A percentile compares a stretch with the other conserved stretches of the same genome.
phyloP scores from a whole-genome alignment of 306 rosid species.

The Begonia peltatifolia region DNA sequence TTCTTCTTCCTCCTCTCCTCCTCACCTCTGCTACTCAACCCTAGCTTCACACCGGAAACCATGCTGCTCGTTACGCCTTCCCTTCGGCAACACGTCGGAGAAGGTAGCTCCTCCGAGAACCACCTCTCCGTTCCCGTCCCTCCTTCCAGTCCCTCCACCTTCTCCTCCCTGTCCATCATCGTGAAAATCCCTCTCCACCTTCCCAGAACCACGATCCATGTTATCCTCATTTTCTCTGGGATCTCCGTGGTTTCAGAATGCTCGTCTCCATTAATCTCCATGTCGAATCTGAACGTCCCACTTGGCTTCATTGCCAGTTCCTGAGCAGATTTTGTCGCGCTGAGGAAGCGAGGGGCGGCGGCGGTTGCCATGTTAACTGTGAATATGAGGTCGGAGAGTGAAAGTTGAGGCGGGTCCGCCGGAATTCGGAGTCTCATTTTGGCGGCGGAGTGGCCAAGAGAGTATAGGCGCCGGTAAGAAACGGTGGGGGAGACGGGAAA shows the following conservation, averaged over 20 bases:
- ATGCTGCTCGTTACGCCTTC: conserved; percentile 24
- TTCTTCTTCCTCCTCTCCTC: conserved; percentile 8
- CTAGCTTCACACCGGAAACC: conserved; percentile 44
- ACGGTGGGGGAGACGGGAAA: conserved; percentile 11
- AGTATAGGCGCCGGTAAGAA: conserved; percentile 29
- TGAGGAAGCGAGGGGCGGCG: background rate
- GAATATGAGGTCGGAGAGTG: conserved; percentile 31
- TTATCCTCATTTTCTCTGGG: conserved; percentile 24
- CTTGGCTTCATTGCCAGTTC: conserved; percentile 9
- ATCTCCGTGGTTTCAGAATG: background rate
- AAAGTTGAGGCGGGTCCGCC: conserved; percentile 16
- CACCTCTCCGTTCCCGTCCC: conserved; percentile 25
- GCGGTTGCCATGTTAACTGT: conserved; percentile 14
- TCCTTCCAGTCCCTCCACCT: conserved; percentile 8
- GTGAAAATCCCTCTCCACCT: conserved; percentile 49
- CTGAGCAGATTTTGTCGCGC: background rate
- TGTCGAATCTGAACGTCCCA: conserved; percentile 32
- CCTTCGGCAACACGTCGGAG: conserved; percentile 27
- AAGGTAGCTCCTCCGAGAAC: conserved; percentile 50
- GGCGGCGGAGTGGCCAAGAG: conserved; percentile 19
- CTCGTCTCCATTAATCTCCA: background rate
- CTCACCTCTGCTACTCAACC: conserved; percentile 3
- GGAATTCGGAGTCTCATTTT: conserved; percentile 17
- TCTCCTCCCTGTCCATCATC: conserved; percentile 44
- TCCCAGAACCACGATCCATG: conserved; percentile 49